Base-by-base conservation (phyloP, 257 asterid species). In the Solanum neorickii region DNA sequence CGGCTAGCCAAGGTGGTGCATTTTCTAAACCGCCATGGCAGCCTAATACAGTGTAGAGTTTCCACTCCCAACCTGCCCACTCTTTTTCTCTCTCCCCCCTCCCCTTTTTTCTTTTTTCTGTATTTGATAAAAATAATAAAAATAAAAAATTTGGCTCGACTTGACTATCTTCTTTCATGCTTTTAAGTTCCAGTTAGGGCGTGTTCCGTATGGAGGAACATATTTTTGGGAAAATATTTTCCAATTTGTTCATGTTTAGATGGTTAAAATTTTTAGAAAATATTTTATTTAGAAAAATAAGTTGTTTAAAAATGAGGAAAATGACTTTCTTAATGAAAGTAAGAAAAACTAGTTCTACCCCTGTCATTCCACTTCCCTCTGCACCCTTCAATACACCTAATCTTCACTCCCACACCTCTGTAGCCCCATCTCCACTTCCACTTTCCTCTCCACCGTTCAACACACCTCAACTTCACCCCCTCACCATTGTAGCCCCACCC, bases 1-100 rank as follows among this genome's bases (percentile, higher is more conserved):
- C 86, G 93, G 93, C 92, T 90, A 86, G 89, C 94, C 92, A 93
- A 88, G 95, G 98, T 92, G 95, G 95, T 87, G 87, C 3, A 25
- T 72, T 75, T 62, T 52, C 77, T 49, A 66, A 90, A 86, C 93
- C 91, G 92, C 92, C 94, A 23, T 90, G 91, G 92, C 90, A 86
- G 91, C 91, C 93, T 60, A 70, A 41, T 41, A 39, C 35, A 75
- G 12, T 23, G 56, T 75, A 41, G 56, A 75, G 10, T 39, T 75
- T 39, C 49, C 47, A 25, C 20, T 39, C 33, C 31, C 56, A 39
- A 41, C 21, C 35, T 75, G 21, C 49, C 6, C 59, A 41, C 21
- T 18, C 83, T 75, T 41, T 33, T 23, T n/a, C 25, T 25, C 62
- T 77, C 62, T 25, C 14, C 83, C 60, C 60, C 9, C 29, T 33